phyloP scores from a whole-genome alignment of 805 yeast genomes.

The Priceomyces melissophilus region DNA sequence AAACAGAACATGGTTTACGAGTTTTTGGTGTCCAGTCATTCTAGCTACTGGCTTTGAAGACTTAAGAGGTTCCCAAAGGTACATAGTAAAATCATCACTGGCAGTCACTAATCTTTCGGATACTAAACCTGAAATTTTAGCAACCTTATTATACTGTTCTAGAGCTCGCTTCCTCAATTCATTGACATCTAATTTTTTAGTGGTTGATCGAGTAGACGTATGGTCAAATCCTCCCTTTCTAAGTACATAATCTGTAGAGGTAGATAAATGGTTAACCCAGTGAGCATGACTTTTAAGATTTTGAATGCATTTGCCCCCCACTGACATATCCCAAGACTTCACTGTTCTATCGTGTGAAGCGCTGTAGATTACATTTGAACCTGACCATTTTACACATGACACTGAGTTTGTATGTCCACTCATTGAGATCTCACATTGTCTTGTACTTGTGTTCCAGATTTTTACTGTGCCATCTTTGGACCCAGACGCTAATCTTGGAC shows the following conservation, averaged over 20 bases:
- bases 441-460: conserved; percentile 80
- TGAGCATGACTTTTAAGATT: conserved; percentile 89
- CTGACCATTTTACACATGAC: conserved; percentile 97
- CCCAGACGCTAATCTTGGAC: conserved; percentile 74
- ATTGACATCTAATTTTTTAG: conserved; percentile 16
- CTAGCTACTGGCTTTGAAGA: conserved; percentile 81
- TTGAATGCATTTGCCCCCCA: conserved; percentile 72
- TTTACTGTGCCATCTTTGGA: conserved; percentile 90
- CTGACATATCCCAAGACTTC: conserved; percentile 80
- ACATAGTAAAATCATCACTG: conserved; percentile 97
- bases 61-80: conserved; percentile 88
- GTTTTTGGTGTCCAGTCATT: conserved; percentile 96
- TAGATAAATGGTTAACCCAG: conserved; percentile 93
- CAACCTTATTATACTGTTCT: conserved; percentile 59
- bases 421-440: conserved; percentile 66
- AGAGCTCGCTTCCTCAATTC: conserved; percentile 49
- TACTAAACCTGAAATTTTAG: conserved; percentile 50
- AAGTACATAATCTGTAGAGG: conserved; percentile 85
- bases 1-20: conserved; percentile 92
- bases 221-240: conserved; percentile 89
- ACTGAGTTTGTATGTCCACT: conserved; percentile 88
- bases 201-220: conserved; percentile 41
- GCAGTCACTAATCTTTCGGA: conserved; percentile 89
- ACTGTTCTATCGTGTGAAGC: conserved; percentile 95
- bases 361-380: conserved; percentile 76